Evolutionary conservation across 2,329 filamentous ascomycete genomes (phyloP), one percentile per base, ranked within the genome.

Genomic region (Calonectria leucothoes): DNA sequence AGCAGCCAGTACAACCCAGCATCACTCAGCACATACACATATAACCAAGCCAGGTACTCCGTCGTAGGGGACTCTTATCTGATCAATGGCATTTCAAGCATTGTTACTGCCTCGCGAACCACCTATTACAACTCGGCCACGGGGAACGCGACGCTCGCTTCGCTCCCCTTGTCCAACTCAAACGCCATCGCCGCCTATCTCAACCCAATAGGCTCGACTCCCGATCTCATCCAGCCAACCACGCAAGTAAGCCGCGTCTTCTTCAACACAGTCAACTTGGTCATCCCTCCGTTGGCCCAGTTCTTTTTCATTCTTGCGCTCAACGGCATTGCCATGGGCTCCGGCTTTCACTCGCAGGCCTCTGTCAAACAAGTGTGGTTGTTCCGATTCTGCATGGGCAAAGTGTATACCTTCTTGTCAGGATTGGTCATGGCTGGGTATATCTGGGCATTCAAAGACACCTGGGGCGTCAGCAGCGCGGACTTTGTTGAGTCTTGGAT

Each of bases 251-350:
- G 37, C 25, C 48, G 66, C 20, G 52, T 59, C 15, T 59, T 68
- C 39, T 57, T 45, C 66, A 68, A 68, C 23, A 68, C 66, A 20
- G 52, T 68, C 27, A 68, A 68, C 25, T 17, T 59, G 11, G 66
- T 68, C 3, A 68, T 68, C 25, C 51, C 66, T 1, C 51, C 52
- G n/a, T 6, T 68, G 37, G 66, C 51, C 1, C 66, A 68, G 20
- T 68, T 68, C 66, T 68, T 68, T 39, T 68, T 68, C 14, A 25
- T 68, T 20, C 37, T 68, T n/a, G 66, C 66, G 1, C 6, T 68
- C 11, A 68, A 68, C 27, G 66, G 66, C 37, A 68, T 68, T 7
- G 27, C 37, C 14, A 17, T 33, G 17, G 52, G 33, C 3, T 45
- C 39, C 1, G 66, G 66, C 5, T 52, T 59, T n/a, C 66, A 68